Percentiles rank a stretch among this genome's conserved stretches.
phyloP scores from a whole-genome alignment of 1,284 basidiomycete genomes.

The Trichosporon sp. region DNA sequence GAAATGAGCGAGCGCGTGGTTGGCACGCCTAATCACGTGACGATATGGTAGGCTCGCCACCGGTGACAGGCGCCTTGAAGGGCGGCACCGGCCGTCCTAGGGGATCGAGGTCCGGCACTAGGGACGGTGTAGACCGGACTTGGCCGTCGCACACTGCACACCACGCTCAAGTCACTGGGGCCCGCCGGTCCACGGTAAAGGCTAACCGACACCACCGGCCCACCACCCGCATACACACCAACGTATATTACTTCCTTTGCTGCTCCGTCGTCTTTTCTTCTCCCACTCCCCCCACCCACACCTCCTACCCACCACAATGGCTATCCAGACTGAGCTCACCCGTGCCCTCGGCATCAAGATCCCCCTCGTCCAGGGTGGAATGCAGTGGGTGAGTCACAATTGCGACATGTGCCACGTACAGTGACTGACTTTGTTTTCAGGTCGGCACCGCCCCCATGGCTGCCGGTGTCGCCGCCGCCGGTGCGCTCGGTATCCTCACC shows the following conservation, averaged over 20 bases:
- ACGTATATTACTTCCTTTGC: not conserved
- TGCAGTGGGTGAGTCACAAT: constrained; percentile 27
- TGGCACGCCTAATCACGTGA: constrained; percentile 2
- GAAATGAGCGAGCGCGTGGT: constrained; percentile 13
- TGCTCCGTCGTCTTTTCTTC: not conserved
- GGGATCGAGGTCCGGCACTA: not conserved
- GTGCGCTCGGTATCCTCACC: constrained; percentile 84
- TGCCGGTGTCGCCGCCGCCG: constrained; percentile 81
- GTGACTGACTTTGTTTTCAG: constrained; percentile 3
- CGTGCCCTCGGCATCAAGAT: constrained; percentile 52
- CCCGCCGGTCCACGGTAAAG: not conserved
- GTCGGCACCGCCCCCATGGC: constrained; percentile 52
- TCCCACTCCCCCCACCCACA: not conserved
- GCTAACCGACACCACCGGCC: not conserved
- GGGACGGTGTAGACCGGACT: not conserved
- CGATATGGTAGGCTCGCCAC: not conserved
- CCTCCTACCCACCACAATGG: constrained; percentile 35
- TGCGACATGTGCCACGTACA: not conserved
- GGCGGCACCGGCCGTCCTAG: constrained; percentile 1
- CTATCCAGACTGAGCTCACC: constrained; percentile 60
- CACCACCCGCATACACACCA: not conserved
- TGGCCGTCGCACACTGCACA: not conserved
- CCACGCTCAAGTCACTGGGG: not conserved
- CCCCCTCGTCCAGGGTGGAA: constrained; percentile 66
- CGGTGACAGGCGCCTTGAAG: not conserved